Conservation (phyloP, 2,329 filamentous ascomycete species). For the Colletotrichum orchidophilum region DNA sequence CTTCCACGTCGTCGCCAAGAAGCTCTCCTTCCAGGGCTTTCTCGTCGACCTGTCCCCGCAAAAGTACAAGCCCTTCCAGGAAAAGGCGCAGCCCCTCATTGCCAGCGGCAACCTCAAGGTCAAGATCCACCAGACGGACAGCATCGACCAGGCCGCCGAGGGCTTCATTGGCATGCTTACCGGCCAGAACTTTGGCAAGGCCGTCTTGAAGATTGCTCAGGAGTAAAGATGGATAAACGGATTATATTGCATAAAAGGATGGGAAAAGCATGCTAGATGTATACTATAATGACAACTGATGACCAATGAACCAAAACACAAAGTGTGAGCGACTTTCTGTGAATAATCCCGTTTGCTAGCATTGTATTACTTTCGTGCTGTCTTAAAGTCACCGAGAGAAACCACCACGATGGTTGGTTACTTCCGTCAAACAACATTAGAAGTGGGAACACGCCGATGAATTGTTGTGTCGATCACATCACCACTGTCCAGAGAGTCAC, state of each 20-base stretch:
- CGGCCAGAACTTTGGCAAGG: conserved; percentile 89
- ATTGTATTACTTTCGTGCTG: background rate
- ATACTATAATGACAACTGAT: conserved; percentile 31
- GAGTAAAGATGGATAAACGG: background rate
- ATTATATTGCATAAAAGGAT: background rate
- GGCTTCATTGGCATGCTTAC: conserved; percentile 79
- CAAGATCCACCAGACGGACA: conserved; percentile 73
- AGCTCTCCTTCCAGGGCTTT: conserved; percentile 79
- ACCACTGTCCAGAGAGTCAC: no score
- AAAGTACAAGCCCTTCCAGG: conserved; percentile 76
- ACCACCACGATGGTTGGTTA: no score
- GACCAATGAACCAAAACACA: conserved; percentile 3
- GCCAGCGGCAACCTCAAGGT: conserved; percentile 79
- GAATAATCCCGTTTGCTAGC: no score
- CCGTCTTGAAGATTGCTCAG: conserved; percentile 70
- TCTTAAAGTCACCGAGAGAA: background rate
- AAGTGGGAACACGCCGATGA: no score
- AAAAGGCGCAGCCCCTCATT: conserved; percentile 81
- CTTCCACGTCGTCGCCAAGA: conserved; percentile 71
- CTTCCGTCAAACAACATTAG: no score
- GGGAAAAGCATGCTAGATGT: background rate
- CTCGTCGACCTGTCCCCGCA: conserved; percentile 77
- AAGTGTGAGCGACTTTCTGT: no score
- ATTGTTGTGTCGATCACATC: no score
- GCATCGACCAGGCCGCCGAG: conserved; percentile 81